Evolutionary conservation across 140 eudicot genomes (phyloP).

Genomic region (Flaveria floridana): DNA sequence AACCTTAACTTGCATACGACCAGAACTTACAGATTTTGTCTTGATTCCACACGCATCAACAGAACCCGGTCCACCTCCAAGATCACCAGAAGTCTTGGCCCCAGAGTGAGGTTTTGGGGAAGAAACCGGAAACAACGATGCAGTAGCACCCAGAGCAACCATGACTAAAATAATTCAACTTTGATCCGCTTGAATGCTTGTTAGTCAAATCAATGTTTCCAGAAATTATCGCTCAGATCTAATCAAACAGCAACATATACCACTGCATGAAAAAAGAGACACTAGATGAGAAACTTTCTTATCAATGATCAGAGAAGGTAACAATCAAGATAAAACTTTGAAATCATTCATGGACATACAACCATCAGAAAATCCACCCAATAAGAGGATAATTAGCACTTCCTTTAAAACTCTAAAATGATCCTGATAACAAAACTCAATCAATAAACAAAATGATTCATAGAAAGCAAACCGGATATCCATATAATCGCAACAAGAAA

Average conservation of each 20-base stretch:
- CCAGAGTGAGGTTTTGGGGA: constrained; percentile 57
- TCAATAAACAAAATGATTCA: neutral
- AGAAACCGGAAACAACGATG: constrained; percentile 58
- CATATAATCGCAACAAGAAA: neutral
- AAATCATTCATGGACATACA: neutral
- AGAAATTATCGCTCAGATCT: neutral
- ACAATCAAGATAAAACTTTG: neutral
- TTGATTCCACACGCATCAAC: constrained; percentile 62
- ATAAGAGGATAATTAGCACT: no score
- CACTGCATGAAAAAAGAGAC: constrained; percentile 27
- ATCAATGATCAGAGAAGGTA: neutral
- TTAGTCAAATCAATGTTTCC: neutral
- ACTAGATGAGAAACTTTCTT: constrained; percentile 1
- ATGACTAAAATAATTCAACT: constrained; percentile 30
- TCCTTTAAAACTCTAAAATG: neutral
- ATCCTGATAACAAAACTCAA: neutral
- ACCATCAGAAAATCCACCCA: neutral
- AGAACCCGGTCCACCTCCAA: constrained; percentile 48
- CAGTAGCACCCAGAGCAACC: constrained; percentile 79
- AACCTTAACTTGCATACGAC: constrained; percentile 64
- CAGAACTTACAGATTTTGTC: constrained; percentile 54
- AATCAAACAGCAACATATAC: constrained; percentile 3
- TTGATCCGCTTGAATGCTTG: neutral
- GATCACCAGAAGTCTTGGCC: constrained; percentile 45
- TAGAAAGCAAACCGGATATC: constrained; percentile 1